Percentiles rank a stretch among this genome's conserved stretches.
These are phyloP conservation scores for Podaxis rugospora DNA, from an alignment of 768 basidiomycete genomes.

Conservation along the genomic window DNA sequence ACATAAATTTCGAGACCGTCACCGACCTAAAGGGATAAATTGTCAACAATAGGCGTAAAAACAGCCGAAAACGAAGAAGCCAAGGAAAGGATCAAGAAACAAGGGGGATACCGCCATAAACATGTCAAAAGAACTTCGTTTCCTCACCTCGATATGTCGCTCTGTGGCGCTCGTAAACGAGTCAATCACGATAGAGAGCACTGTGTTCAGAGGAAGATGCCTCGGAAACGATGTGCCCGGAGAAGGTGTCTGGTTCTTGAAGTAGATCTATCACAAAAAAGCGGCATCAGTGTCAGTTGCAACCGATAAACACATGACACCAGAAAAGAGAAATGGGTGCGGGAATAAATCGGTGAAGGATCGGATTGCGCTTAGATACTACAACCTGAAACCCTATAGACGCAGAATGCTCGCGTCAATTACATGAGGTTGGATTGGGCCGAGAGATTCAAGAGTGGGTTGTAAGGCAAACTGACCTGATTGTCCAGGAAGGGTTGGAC, in stretches of 20 bases:
- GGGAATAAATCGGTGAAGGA: conserved; percentile 44
- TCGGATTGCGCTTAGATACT: conserved; percentile 30
- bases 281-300: conserved; percentile 18
- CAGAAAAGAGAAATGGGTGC: conserved; percentile 22
- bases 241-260: conserved; percentile 87
- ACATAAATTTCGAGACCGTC: conserved; percentile 94
- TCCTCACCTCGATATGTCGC: conserved; percentile 88
- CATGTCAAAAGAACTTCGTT: conserved; percentile 9
- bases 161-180: conserved; percentile 97
- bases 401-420: conserved; percentile 9
- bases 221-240: conserved; percentile 70
- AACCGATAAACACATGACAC: conserved; percentile 11
- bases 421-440: conserved; percentile 13
- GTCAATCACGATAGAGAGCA: conserved; percentile 87
- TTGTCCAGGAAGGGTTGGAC: conserved; percentile 99
- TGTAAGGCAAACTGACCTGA: conserved; percentile 60
- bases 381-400: conserved; percentile 11
- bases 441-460: conserved; percentile 12
- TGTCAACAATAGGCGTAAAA: conserved; percentile 9
- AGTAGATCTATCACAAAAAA: conserved; percentile 73
- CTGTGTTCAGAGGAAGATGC: conserved; percentile 76
- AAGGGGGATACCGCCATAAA: not conserved
- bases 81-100: not conserved
- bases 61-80: conserved; percentile 11
- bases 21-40: conserved; percentile 60